phyloP scores from a whole-genome alignment of 2,329 filamentous ascomycete species.

The Akanthomyces uredinophilus region DNA sequence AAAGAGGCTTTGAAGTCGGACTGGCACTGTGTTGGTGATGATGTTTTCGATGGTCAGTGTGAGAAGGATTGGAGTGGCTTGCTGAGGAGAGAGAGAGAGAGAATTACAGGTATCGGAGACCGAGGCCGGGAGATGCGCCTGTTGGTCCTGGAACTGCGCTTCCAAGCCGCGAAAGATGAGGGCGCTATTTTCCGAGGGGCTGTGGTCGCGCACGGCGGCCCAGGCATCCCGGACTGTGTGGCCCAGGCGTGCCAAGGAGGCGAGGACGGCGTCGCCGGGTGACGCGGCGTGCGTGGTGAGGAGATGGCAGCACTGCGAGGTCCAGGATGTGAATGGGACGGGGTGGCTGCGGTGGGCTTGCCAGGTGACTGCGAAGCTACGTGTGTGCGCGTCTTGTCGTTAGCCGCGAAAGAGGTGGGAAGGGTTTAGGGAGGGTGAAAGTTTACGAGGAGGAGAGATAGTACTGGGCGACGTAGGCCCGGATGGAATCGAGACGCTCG shows the following conservation, averaged over 20 bases:
- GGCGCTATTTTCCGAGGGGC: slow-evolving; percentile 31
- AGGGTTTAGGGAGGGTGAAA: not conserved
- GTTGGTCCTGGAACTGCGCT: slow-evolving; percentile 39
- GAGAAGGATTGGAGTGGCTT: not conserved
- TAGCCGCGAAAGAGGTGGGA: slow-evolving; percentile 19
- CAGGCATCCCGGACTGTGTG: slow-evolving; percentile 36
- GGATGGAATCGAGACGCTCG: slow-evolving; percentile 36
- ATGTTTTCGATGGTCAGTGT: not conserved
- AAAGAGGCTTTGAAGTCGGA: slow-evolving; percentile 1
- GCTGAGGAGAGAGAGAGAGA: not conserved
- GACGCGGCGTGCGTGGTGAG: slow-evolving; percentile 33
- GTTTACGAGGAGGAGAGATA: slow-evolving; percentile 10
- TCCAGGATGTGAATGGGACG: slow-evolving; percentile 37
- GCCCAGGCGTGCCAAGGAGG: slow-evolving; percentile 39
- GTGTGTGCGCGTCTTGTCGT: slow-evolving; percentile 18
- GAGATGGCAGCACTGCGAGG: slow-evolving; percentile 38
- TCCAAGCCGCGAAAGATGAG: slow-evolving; percentile 45
- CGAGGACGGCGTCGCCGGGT: slow-evolving; percentile 38
- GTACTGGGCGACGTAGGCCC: slow-evolving; percentile 32
- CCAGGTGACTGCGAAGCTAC: slow-evolving; percentile 37
- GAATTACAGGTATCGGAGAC: slow-evolving; percentile 23
- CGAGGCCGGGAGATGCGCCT: slow-evolving; percentile 30
- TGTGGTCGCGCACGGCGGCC: slow-evolving; percentile 25
- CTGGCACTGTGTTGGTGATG: slow-evolving; percentile 20
- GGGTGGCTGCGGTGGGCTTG: slow-evolving; percentile 26